Evolutionary conservation across 495 filamentous ascomycete species (phyloP).

Genomic region (Hyaloscypha bicolor): DNA sequence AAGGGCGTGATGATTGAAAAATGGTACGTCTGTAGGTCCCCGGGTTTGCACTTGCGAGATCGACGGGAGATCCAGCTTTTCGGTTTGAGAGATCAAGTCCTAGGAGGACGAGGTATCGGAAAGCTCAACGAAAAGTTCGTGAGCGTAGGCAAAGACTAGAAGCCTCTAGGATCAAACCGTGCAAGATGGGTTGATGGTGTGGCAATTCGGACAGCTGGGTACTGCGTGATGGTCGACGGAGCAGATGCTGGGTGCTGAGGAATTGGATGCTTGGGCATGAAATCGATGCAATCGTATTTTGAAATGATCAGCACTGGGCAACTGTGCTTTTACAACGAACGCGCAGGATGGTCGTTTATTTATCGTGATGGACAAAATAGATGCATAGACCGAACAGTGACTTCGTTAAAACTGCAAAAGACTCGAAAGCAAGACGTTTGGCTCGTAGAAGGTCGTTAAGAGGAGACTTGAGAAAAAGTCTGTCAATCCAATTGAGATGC

Average conservation of each 20-base stretch:
- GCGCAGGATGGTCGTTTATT: conserved; percentile 29
- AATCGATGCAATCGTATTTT: conserved; percentile 14
- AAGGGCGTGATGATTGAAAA: conserved; percentile 72
- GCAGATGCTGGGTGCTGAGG: neutral
- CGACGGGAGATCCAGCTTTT: conserved; percentile 98
- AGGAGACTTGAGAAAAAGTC: conserved; percentile 34
- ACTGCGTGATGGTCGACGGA: neutral
- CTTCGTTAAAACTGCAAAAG: conserved; percentile 38
- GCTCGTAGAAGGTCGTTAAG: conserved; percentile 63
- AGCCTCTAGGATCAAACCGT: neutral
- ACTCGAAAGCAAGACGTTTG: conserved; percentile 49
- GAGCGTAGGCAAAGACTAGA: conserved; percentile 6
- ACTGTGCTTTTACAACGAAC: conserved; percentile 29
- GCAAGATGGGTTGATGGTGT: neutral
- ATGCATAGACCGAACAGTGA: conserved; percentile 35
- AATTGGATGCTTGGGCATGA: conserved; percentile 21
- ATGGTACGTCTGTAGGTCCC: conserved; percentile 78
- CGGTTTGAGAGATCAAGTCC: conserved; percentile 60
- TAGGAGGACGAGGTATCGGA: conserved; percentile 23
- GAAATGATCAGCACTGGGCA: conserved; percentile 11
- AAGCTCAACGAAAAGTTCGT: conserved; percentile 29
- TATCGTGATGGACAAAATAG: conserved; percentile 30
- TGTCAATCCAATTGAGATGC: conserved; percentile 36
- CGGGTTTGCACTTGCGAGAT: conserved; percentile 88
- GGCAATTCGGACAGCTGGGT: conserved; percentile 1